Evolutionary conservation across 306 rosid genomes (phyloP).

Genomic region (Amphicarpaea edgeworthii): DNA sequence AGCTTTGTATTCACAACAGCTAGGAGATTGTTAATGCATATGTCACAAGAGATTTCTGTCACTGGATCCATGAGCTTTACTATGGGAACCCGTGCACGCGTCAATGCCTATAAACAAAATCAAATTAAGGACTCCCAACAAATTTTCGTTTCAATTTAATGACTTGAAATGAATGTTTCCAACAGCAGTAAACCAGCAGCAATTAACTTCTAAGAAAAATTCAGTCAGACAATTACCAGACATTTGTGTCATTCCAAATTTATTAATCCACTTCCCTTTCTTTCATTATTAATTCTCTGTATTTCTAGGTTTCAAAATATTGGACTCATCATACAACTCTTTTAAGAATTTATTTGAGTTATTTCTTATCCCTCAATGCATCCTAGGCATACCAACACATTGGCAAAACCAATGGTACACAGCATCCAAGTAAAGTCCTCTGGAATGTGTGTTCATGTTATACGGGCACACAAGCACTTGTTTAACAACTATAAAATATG

Average conservation of each 20-base stretch:
- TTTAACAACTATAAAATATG: constrained; percentile 17
- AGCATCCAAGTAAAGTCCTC: constrained; percentile 11
- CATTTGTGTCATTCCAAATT: not conserved
- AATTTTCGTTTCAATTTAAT: constrained; percentile 16
- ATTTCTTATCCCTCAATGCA: not conserved
- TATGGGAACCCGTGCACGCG: constrained; percentile 97
- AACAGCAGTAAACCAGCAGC: constrained; percentile 4
- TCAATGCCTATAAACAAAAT: constrained; percentile 80
- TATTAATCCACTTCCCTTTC: constrained; percentile 9
- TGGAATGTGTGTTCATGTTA: constrained; percentile 16
- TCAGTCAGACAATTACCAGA: not conserved
- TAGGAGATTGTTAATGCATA: constrained; percentile 92
- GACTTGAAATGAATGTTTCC: constrained; percentile 23
- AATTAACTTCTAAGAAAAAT: constrained; percentile 18
- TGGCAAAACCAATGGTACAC: constrained; percentile 16
- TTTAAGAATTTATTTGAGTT: too few species aligned
- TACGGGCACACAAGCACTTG: not conserved
- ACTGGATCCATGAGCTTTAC: constrained; percentile 96
- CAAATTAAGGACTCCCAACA: constrained; percentile 23
- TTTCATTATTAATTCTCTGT: not conserved
- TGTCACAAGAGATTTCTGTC: constrained; percentile 93
- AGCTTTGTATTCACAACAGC: constrained; percentile 96
- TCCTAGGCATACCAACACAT: not conserved
- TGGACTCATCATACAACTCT: not conserved
- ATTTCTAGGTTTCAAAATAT: constrained; percentile 27